phyloP scores from a whole-genome alignment of 2,329 filamentous ascomycete genomes.

The Dactylellina sp. region DNA sequence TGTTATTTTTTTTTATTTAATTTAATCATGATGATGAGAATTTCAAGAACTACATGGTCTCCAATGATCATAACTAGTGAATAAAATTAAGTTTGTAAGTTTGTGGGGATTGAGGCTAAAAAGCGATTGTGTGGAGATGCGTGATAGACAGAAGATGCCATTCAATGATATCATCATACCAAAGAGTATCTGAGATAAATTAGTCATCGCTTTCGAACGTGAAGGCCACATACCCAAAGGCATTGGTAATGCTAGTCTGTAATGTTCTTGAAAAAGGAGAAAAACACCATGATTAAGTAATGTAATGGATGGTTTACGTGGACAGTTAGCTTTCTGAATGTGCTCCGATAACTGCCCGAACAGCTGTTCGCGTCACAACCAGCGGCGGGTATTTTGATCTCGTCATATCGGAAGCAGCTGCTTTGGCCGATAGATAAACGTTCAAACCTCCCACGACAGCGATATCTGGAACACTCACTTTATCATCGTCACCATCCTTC shows the following conservation, averaged over 20 bases:
- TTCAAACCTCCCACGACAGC: not conserved
- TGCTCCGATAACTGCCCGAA: slow-evolving; percentile 1
- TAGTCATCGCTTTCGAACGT: too few species aligned
- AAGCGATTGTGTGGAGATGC: too few species aligned
- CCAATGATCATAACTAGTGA: not conserved
- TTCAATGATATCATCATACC: too few species aligned
- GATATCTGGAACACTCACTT: too few species aligned
- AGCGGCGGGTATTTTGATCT: not conserved
- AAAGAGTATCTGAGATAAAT: too few species aligned
- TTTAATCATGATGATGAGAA: slow-evolving; percentile 9
- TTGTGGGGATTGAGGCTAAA: too few species aligned
- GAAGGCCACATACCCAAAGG: too few species aligned
- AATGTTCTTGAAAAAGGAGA: too few species aligned
- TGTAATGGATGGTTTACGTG: not conserved
- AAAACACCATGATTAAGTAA: too few species aligned
- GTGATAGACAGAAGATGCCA: too few species aligned
- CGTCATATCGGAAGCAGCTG: slow-evolving; percentile 6
- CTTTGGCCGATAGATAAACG: not conserved
- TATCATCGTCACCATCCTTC: too few species aligned
- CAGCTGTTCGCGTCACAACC: slow-evolving; percentile 16
- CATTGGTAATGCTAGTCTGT: too few species aligned
- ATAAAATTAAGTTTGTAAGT: not conserved
- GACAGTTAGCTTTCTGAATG: slow-evolving; percentile 2
- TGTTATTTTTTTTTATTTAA: not conserved
- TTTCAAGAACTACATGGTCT: not conserved